phyloP scores from a whole-genome alignment of 108 stramenopile genomes.

The Cyclotella kingstonii region DNA sequence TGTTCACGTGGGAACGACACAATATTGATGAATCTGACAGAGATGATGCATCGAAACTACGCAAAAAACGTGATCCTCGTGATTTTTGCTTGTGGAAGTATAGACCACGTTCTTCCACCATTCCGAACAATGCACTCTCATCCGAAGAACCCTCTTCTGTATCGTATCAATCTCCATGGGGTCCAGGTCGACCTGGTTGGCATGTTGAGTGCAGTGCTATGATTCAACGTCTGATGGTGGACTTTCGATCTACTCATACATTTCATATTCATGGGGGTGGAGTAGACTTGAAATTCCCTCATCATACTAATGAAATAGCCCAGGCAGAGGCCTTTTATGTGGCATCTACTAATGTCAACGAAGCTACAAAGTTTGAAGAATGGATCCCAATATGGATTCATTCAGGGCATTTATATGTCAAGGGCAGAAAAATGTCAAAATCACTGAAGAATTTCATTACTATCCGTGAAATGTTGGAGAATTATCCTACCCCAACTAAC shows the following conservation, averaged over 20 bases:
- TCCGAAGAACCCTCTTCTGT: slow-evolving; percentile 38
- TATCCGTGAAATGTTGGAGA: slow-evolving; percentile 67
- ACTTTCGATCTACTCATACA: slow-evolving; percentile 49
- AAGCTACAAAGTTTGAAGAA: slow-evolving; percentile 17
- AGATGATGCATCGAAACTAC: slow-evolving; percentile 1
- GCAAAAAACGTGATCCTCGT: slow-evolving; percentile 70
- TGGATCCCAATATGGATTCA: slow-evolving; percentile 99
- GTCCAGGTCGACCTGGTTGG: slow-evolving; percentile 96
- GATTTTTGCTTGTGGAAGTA: slow-evolving; percentile 99
- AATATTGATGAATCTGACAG: not conserved
- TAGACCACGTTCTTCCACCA: slow-evolving; percentile 6
- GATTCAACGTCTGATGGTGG: slow-evolving; percentile 50
- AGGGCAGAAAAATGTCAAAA: slow-evolving; percentile 98
- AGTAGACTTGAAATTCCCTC: slow-evolving; percentile 96
- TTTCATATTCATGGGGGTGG: slow-evolving; percentile 91
- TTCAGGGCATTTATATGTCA: slow-evolving; percentile 97
- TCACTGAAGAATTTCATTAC: slow-evolving; percentile 96
- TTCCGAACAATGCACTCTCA: not conserved
- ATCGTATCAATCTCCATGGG: slow-evolving; percentile 93
- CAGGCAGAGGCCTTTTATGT: slow-evolving; percentile 78
- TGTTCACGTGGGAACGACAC: slow-evolving; percentile 36
- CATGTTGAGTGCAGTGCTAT: slow-evolving; percentile 99
- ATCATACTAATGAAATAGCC: slow-evolving; percentile 99
- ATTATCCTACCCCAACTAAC: not conserved
- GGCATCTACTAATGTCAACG: not conserved